A percentile compares a stretch with the other conserved stretches of the same genome.
Evolutionary conservation across 192 early-diverging fungal genomes (phyloP).

Genomic region (Linnemannia schmuckeri): DNA sequence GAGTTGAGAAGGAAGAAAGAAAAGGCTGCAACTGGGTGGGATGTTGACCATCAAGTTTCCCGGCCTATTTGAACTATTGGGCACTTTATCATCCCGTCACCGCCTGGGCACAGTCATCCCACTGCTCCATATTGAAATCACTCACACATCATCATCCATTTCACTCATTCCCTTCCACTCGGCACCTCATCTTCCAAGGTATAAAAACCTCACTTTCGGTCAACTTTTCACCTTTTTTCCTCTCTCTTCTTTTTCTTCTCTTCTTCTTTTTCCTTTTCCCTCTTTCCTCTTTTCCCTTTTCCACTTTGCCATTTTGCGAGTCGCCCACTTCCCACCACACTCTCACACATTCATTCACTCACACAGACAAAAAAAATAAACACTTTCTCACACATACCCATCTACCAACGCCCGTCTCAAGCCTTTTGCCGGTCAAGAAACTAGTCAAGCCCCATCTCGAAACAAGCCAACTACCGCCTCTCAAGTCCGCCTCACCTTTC

Average conservation of each 20-base stretch:
- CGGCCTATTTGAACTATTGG: background rate
- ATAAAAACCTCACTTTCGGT: constrained; percentile 19
- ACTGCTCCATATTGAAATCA: background rate
- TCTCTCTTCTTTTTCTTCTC: constrained; percentile 31
- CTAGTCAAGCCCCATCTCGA: background rate
- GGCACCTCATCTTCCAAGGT: background rate
- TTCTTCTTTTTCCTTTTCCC: constrained; percentile 19
- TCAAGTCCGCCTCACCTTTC: background rate
- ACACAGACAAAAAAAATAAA: background rate
- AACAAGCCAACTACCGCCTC: background rate
- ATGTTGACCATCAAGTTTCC: too few relatives aligned
- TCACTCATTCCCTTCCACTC: background rate
- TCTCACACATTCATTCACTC: background rate
- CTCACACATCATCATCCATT: background rate
- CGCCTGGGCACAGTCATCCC: background rate
- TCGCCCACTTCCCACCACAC: background rate
- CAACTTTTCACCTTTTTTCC: constrained; percentile 16
- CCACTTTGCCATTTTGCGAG: constrained; percentile 8
- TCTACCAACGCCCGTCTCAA: background rate
- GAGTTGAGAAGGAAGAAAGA: background rate
- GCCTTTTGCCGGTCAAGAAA: background rate
- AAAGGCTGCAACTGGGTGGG: background rate
- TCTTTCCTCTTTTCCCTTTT: constrained; percentile 31
- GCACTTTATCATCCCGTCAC: constrained; percentile 1
- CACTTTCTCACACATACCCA: background rate